Conservation (phyloP, 352 stramenopile genomes). For the Phytophthora chlamydospora region DNA sequence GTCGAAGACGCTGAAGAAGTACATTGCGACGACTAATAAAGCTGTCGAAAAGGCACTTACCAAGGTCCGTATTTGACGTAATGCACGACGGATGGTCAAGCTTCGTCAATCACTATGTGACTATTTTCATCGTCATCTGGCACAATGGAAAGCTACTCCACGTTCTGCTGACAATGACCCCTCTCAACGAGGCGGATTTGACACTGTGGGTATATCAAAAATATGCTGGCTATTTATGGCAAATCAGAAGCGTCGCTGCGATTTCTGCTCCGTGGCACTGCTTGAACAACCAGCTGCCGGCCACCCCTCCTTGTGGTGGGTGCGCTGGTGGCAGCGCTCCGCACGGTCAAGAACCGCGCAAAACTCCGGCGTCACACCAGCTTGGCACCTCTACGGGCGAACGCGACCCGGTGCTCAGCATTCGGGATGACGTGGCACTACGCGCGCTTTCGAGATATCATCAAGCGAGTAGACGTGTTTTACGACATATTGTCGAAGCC, state of each 20-base stretch:
- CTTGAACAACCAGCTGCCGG: neutral
- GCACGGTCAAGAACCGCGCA: neutral
- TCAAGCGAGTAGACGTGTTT: too few relatives aligned
- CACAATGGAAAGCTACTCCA: neutral
- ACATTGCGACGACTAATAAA: neutral
- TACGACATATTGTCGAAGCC: too few relatives aligned
- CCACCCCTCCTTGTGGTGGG: neutral
- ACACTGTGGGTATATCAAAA: neutral
- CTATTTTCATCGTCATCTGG: neutral
- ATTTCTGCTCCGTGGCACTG: too few relatives aligned
- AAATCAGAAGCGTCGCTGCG: too few relatives aligned
- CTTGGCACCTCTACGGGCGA: neutral
- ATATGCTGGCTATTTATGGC: too few relatives aligned
- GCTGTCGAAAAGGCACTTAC: neutral
- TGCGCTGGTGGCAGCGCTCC: neutral
- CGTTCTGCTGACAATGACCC: neutral
- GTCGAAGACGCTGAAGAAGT: constrained; percentile 3
- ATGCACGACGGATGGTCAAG: constrained; percentile 3
- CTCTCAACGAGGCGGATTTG: neutral
- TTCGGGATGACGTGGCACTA: constrained; percentile 8
- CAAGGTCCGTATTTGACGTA: neutral
- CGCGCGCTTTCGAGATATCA: too few relatives aligned
- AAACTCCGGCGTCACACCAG: neutral
- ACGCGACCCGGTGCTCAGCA: neutral
- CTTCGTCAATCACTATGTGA: neutral